Base-by-base conservation (phyloP, 2,329 filamentous ascomycete genomes). In the Ophiostoma perfectum region DNA sequence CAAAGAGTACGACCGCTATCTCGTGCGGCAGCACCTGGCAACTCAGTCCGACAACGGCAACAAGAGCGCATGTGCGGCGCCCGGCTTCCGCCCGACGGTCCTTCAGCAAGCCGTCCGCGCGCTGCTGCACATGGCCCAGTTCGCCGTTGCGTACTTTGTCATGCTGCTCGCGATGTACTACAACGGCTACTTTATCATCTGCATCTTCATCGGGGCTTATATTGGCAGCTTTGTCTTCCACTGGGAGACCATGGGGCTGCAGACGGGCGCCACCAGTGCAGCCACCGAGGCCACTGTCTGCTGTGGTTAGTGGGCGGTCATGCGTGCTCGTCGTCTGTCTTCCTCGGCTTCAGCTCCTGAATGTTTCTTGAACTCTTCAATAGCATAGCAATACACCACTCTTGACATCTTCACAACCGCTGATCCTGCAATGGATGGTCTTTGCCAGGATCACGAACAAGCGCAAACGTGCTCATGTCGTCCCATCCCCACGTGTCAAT, bases 181-280 rank as follows among this genome's bases (percentile, higher is more conserved):
- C 78, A 87, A 86, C 73, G 86, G 88, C 9, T 95, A 92, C 77
- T 83, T 95, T 71, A 91, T 95, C 76, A 88, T 94, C 70, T 91
- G 87, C 73, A 92, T 95, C 76, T 86, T 94, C 71, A 84, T 94
- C 68, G 92, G 92, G 1, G 86, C 89, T 0, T 92, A 86, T 72
- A 68, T 93, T 5, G 92, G 91, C 16, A 82, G 84, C 12, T 91
- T 93, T 71, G 75, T 91, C 70, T 94, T 92, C 75, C 85, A 87
- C 42, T 93, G 90, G 89, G 89, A 90, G 75, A 79, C 76, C 0
- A 73, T 86, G 8, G 67, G 66, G 67, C 73, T 74, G 41, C 64
- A 49, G 44, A n/a, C 11, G 44, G 44, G 64, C 39, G 67, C 69
- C 47, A 75, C 74, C 1, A 76, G 67, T 18, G 72, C 74, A 1